phyloP scores from a whole-genome alignment of 768 basidiomycete genomes.

The Sutorius australiensis region DNA sequence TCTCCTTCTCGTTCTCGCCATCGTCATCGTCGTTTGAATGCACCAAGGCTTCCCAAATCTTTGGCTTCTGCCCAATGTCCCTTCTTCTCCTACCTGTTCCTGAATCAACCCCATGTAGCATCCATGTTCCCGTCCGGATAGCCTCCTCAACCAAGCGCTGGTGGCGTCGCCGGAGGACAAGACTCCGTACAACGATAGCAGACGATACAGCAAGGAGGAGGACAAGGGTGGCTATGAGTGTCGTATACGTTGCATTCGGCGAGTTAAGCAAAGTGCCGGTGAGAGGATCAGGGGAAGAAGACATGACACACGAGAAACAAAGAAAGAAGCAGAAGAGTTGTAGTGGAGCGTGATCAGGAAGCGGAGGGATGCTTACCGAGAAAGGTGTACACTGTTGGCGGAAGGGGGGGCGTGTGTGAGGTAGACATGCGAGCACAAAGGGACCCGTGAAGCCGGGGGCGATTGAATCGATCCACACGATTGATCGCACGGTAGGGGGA shows the following conservation, averaged over 20 bases:
- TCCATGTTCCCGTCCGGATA: conserved; percentile 61
- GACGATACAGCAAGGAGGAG: conserved; percentile 65
- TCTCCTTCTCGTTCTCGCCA: conserved; percentile 2
- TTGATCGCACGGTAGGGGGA: conserved; percentile 2
- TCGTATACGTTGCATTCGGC: conserved; percentile 33
- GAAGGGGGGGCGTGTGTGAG: background rate
- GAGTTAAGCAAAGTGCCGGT: conserved; percentile 3
- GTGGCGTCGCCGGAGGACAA: conserved; percentile 60
- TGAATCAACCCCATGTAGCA: conserved; percentile 30
- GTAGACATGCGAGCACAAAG: background rate
- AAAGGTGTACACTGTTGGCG: conserved; percentile 30
- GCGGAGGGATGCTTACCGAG: conserved; percentile 22
- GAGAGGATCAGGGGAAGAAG: conserved; percentile 3
- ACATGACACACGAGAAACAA: conserved; percentile 12
- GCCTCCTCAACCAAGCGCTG: conserved; percentile 58
- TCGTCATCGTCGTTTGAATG: conserved; percentile 7
- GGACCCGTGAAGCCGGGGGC: background rate
- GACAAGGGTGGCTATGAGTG: conserved; percentile 59
- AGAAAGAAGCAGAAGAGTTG: background rate
- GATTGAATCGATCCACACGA: background rate
- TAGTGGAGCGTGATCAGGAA: background rate
- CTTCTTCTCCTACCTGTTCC: conserved; percentile 19
- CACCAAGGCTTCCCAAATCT: conserved; percentile 29
- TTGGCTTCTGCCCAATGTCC: conserved; percentile 30
- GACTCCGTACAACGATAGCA: conserved; percentile 62